Conservation (phyloP, 805 yeast genomes). For the Clavispora fructus region DNA sequence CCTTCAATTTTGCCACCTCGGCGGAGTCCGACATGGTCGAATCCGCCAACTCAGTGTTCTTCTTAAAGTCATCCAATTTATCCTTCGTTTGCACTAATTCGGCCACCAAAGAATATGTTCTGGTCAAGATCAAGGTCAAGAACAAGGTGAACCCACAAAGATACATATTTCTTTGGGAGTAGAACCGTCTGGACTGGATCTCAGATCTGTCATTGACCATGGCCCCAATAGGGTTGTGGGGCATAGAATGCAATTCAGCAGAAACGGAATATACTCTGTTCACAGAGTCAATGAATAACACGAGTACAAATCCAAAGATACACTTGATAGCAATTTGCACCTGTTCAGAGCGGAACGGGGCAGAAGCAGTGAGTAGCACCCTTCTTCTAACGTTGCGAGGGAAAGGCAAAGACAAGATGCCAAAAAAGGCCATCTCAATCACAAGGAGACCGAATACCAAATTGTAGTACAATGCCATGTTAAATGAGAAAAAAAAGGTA, state of each 20-base stretch:
- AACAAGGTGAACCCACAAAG: conserved; percentile 93
- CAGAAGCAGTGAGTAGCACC: conserved; percentile 54
- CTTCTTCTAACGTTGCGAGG: conserved; percentile 72
- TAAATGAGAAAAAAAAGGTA: not conserved
- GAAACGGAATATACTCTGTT: conserved; percentile 73
- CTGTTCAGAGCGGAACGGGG: conserved; percentile 66
- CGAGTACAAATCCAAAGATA: conserved; percentile 73
- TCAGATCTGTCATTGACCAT: conserved; percentile 64
- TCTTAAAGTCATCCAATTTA: conserved; percentile 39
- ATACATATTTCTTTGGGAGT: conserved; percentile 94
- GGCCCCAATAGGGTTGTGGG: conserved; percentile 14
- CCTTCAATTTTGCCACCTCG: conserved; percentile 44
- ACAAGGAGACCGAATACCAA: conserved; percentile 71
- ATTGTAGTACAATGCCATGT: conserved; percentile 41
- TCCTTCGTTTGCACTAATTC: conserved; percentile 66
- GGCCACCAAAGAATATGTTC: conserved; percentile 77
- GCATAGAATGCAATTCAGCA: conserved; percentile 47
- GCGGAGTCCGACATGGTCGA: conserved; percentile 15
- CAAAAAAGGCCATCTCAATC: conserved; percentile 72
- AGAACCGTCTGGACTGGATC: conserved; percentile 84
- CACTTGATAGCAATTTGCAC: conserved; percentile 77
- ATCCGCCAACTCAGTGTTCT: conserved; percentile 17
- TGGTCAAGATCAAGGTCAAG: conserved; percentile 74
- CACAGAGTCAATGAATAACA: conserved; percentile 83
- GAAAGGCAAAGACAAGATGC: conserved; percentile 76